phyloP scores from a whole-genome alignment of 768 basidiomycete species.

The Boletus rufocinnamomeus region DNA sequence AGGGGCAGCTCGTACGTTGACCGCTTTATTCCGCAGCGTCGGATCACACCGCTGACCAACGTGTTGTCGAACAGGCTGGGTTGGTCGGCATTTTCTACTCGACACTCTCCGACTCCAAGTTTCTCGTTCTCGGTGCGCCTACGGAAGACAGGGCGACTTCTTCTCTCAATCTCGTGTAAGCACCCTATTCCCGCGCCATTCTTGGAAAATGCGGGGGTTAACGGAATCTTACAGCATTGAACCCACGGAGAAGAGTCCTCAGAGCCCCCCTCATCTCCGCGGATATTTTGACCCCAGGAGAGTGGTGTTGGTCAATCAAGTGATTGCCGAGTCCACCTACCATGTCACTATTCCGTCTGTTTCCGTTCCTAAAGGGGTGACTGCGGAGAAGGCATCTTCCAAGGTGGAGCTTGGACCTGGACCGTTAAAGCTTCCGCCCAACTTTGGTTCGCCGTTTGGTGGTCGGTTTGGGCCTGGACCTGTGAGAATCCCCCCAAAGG shows the following conservation, averaged over 20 bases:
- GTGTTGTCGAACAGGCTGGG: conserved; percentile 21
- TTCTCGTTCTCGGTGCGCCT: conserved; percentile 38
- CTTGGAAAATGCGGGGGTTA: background rate
- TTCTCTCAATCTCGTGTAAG: conserved; percentile 44
- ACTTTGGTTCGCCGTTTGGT: conserved; percentile 14
- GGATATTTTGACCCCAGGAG: conserved; percentile 40
- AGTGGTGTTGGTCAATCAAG: conserved; percentile 35
- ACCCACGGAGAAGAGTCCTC: conserved; percentile 31
- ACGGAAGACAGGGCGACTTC: conserved; percentile 33
- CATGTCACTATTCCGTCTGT: conserved; percentile 27
- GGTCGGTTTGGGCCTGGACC: conserved; percentile 26
- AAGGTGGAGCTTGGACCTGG: conserved; percentile 28
- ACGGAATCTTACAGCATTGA: conserved; percentile 23
- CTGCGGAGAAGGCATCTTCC: background rate
- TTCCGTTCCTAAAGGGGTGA: conserved; percentile 19
- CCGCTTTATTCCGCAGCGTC: background rate
- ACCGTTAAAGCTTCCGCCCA: conserved; percentile 9
- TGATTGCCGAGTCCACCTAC: conserved; percentile 30
- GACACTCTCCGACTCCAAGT: conserved; percentile 35
- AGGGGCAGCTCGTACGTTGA: conserved; percentile 31
- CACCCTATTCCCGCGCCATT: background rate
- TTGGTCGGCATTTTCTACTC: conserved; percentile 42
- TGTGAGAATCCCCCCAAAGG: conserved; percentile 10
- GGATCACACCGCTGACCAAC: background rate
- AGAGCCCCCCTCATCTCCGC: conserved; percentile 18